These are phyloP conservation scores for Eutrema japonicum DNA, from an alignment of 345 rosid genomes.

Conservation along the genomic window DNA sequence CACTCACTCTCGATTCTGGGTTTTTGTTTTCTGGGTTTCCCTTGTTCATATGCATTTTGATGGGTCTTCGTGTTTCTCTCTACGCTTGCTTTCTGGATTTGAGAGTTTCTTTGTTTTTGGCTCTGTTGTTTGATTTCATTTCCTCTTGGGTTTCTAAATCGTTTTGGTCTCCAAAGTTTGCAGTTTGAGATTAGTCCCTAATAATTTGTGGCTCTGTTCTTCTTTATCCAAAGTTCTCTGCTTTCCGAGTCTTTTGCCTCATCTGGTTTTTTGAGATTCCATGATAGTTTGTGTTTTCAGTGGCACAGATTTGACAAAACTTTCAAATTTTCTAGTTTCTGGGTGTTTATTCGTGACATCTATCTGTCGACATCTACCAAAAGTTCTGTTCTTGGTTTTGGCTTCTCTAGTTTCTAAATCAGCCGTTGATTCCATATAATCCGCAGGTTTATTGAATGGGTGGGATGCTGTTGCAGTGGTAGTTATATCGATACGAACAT, in stretches of 20 bases:
- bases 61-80: not conserved
- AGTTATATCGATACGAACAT: constrained; percentile 38
- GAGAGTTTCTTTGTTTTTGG: not conserved
- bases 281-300: not conserved
- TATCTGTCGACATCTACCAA: no score
- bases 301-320: not conserved
- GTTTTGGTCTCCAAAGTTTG: constrained; percentile 17
- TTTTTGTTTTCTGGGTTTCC: not conserved
- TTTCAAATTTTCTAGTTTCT: no score
- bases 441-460: constrained; percentile 77
- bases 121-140: not conserved
- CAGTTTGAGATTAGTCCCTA: not conserved
- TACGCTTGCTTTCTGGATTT: constrained; percentile 3
- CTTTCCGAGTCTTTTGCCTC: not conserved
- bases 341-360: not conserved
- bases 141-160: not conserved
- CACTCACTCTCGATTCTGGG: constrained; percentile 4
- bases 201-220: constrained; percentile 4
- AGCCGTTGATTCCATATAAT: not conserved
- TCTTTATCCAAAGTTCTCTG: constrained; percentile 3
- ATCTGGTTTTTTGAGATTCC: not conserved
- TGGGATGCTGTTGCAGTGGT: constrained; percentile 79
- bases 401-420: not conserved
- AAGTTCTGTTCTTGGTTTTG: constrained; percentile 8
- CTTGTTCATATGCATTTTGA: constrained; percentile 1